A percentile compares a stretch with the other conserved stretches of the same genome.
Conservation (phyloP, 495 filamentous ascomycete genomes). For the Cryomyces antarcticus region DNA sequence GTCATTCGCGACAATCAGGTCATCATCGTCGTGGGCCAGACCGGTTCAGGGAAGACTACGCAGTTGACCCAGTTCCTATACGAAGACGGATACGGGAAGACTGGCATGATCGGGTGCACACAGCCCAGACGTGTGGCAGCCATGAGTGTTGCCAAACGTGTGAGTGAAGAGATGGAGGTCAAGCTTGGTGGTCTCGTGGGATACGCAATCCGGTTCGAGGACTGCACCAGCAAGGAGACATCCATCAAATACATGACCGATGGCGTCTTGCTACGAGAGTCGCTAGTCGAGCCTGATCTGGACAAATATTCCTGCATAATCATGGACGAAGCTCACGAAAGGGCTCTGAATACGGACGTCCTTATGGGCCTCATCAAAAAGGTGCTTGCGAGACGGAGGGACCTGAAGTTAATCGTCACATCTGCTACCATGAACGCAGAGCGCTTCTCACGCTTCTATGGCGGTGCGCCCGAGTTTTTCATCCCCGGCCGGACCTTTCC, state of each 20-base stretch:
- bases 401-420: slow-evolving; percentile 92
- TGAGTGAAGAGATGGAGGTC: slow-evolving; percentile 98
- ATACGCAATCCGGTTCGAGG: slow-evolving; percentile 97
- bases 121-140: slow-evolving; percentile 89
- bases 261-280: slow-evolving; percentile 85
- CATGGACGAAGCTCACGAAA: slow-evolving; percentile 98
- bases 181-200: slow-evolving; percentile 73
- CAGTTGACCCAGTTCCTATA: slow-evolving; percentile 90
- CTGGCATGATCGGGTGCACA: slow-evolving; percentile 84
- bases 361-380: slow-evolving; percentile 97
- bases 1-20: slow-evolving; percentile 97
- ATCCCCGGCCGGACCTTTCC: slow-evolving; percentile 96
- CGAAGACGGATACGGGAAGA: slow-evolving; percentile 77
- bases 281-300: slow-evolving; percentile 72
- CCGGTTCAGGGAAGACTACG: slow-evolving; percentile 90
- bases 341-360: slow-evolving; percentile 91
- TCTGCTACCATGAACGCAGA: slow-evolving; percentile 98
- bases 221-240: slow-evolving; percentile 88
- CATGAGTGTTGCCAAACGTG: slow-evolving; percentile 97
- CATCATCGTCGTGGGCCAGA: slow-evolving; percentile 88
- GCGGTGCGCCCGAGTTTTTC: slow-evolving; percentile 92
- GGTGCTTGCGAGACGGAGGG: slow-evolving; percentile 70
- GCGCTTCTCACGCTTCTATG: slow-evolving; percentile 87
- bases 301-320: slow-evolving; percentile 97
- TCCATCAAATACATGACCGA: slow-evolving; percentile 99